phyloP scores from a whole-genome alignment of 352 stramenopile genomes.

The Globisporangium radiosum region DNA sequence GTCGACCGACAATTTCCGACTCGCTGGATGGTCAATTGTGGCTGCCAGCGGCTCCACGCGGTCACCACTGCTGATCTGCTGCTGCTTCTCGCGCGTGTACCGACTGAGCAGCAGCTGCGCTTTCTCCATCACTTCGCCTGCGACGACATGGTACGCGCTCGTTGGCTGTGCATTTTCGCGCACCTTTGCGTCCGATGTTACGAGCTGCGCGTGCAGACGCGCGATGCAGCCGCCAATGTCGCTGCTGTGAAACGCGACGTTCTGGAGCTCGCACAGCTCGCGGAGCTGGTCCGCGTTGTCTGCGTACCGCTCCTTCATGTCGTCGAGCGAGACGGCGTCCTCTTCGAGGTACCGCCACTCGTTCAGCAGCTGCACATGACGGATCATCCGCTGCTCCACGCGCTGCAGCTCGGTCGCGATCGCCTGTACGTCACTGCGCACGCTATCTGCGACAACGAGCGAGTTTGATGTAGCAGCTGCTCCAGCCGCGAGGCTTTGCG shows the following conservation, averaged over 20 bases:
- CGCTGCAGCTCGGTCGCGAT: conserved; percentile 32
- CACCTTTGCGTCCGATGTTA: conserved; percentile 10
- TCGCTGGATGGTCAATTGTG: not conserved
- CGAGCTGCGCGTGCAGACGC: conserved; percentile 28
- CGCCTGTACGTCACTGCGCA: conserved; percentile 13
- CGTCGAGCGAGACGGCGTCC: conserved; percentile 29
- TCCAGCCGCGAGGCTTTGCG: not conserved
- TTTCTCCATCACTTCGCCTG: conserved; percentile 21
- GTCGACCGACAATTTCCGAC: not conserved
- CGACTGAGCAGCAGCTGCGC: conserved; percentile 23
- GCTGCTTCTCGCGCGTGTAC: conserved; percentile 10
- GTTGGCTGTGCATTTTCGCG: not conserved
- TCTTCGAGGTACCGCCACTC: conserved; percentile 50
- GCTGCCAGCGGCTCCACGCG: no score
- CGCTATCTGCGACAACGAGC: not conserved
- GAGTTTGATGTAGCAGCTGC: not conserved
- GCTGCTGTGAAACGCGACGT: conserved; percentile 24
- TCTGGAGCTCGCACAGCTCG: conserved; percentile 46
- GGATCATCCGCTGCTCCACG: conserved; percentile 61
- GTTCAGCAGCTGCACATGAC: conserved; percentile 53
- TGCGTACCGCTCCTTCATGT: conserved; percentile 48
- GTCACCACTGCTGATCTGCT: no score
- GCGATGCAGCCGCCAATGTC: conserved; percentile 32
- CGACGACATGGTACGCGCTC: conserved; percentile 26
- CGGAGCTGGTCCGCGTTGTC: conserved; percentile 39